Evolutionary conservation across 345 rosid genomes (phyloP).

Genomic region (Gossypium ekmanianum): DNA sequence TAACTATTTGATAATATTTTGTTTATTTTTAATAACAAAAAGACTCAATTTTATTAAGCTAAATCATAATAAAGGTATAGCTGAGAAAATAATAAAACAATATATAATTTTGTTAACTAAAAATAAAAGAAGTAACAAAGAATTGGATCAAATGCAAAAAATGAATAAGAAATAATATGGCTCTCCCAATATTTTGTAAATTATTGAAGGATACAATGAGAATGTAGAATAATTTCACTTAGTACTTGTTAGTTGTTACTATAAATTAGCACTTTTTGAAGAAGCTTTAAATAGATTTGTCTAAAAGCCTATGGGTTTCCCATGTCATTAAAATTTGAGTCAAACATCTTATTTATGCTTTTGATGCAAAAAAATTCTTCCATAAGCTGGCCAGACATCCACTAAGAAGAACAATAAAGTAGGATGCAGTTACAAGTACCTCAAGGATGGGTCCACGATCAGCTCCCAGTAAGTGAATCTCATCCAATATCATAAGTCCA

Average conservation of each 20-base stretch:
- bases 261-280: not conserved
- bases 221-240: not conserved
- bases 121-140: not conserved
- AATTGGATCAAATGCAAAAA: not conserved
- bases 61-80: not conserved
- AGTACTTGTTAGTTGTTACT: not conserved
- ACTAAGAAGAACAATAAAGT: not conserved
- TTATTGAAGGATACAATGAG: not conserved
- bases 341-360: not conserved
- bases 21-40: not conserved
- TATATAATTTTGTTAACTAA: not conserved
- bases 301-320: not conserved
- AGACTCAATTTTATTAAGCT: not conserved
- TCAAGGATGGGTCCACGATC: slow-evolving; percentile 99
- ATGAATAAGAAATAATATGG: not conserved
- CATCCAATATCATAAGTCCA: slow-evolving; percentile 93
- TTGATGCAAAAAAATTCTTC: not conserved
- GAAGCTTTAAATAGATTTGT: not conserved
- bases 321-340: not conserved
- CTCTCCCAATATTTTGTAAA: not conserved
- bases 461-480: slow-evolving; percentile 96
- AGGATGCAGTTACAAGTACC: slow-evolving; percentile 42
- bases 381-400: not conserved
- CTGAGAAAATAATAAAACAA: not conserved
- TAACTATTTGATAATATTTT: not conserved